phyloP scores from a whole-genome alignment of 129 eudicot genomes.

The Erigeron canadensis region DNA sequence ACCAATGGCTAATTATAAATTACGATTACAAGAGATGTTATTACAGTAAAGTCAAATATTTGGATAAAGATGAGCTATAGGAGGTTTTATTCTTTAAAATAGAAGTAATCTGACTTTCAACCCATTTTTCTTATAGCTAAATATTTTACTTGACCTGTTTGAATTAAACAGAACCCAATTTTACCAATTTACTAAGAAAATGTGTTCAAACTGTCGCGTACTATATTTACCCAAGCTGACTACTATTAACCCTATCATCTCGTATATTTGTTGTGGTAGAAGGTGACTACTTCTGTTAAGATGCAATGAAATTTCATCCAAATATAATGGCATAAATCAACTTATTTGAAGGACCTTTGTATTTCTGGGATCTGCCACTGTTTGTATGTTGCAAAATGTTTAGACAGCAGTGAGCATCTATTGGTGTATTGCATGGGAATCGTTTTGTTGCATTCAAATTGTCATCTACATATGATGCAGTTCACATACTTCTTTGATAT shows the following conservation, averaged over 20 bases:
- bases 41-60: background rate
- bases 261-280: background rate
- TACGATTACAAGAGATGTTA: background rate
- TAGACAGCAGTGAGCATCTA: background rate
- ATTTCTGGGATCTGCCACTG: background rate
- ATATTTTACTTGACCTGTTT: background rate
- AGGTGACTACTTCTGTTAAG: background rate
- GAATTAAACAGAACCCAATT: background rate
- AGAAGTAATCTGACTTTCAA: background rate
- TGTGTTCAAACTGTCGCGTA: background rate
- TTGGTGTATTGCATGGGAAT: background rate
- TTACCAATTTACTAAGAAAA: background rate
- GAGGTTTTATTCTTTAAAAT: background rate
- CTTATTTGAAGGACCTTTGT: background rate
- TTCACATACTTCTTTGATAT: background rate
- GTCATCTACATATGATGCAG: background rate
- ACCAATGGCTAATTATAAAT: background rate
- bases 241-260: background rate
- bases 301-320: background rate
- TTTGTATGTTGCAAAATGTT: background rate
- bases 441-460: background rate
- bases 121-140: background rate
- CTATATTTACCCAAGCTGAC: background rate
- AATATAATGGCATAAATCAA: background rate
- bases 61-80: background rate